Base-by-base conservation (phyloP, 1,139 yeast species). In the Kazachstania sp. region DNA sequence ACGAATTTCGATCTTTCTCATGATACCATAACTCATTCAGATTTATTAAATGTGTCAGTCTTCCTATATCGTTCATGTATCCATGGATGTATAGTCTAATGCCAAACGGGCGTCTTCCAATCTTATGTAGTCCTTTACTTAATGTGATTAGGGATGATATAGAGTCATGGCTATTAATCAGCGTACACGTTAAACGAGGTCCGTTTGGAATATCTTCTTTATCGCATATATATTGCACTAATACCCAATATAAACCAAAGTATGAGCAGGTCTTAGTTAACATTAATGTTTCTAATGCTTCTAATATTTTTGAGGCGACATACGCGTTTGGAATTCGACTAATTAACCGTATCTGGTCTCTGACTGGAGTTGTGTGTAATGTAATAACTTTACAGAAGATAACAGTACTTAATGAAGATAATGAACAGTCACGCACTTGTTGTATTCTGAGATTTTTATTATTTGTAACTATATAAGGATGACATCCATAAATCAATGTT, bases 21-120 rank as follows among this genome's bases (percentile, higher is more conserved):
- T 26, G 19, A n/a, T 45, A 41, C n/a, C 46, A 30, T 15, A 50
- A 38, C 13, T 37, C 49, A 11, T 26, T 36, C 18, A 50, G 20
- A 26, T 47, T 46, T 5, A 16, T 20, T 30, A 50, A 34, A n/a
- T 50, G 48, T 13, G 46, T 37, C 15, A 50, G 37, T 16, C 38
- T 43, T 18, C 45, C 47, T n/a, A 46, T 32, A 6, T 41, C 41
- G 2, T 15, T 26, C 8, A 44, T 35, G 15, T 39, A 40, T n/a
- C 36, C 23, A n/a, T 43, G 20, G 12, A 48, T 19, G 11, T 42
- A 32, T 12, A 50, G 38, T 7, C 40, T 34, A 9, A 46, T 41
- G n/a, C 36, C 13, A 26, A 44, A 45, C 3, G 44, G 20, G 30
- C 38, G 43, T 9, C 26, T 20, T 13, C 34, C 40, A n/a, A 30